Base-by-base conservation (phyloP, 192 early-diverging fungal genomes). In the Backusella westeae region DNA sequence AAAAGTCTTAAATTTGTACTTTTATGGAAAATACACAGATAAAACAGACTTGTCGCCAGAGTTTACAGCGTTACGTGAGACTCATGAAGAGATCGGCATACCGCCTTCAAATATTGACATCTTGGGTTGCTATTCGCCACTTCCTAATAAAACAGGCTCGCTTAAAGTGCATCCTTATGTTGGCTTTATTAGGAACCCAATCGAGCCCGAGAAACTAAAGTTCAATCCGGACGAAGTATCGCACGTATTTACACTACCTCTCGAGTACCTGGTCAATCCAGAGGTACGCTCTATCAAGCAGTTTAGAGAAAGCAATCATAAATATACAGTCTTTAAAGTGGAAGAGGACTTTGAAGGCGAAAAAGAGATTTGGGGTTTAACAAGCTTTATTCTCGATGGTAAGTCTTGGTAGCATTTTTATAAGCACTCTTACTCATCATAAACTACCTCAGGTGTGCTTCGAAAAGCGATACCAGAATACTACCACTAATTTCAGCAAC, bases 51-150 rank as follows among this genome's bases (percentile, higher is more conserved):
- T 67, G 1, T 85, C 89, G 4, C 71, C 88, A 10, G 79, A 87
- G 39, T 83, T 77, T 26, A 91, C 96, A 5, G 93, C 94, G 26
- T 74, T 97, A 34, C 86, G 96, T 15, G 96, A 96, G 78, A 93
- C 93, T 6, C 42, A 78, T 32, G 95, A 97, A 75, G 96, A 97
- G 79, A 86, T 95, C 14, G 89, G 87, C 0, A 78, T 96, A 9
- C 44, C 39, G 0, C 66, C 79, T 0, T 71, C 74, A 6, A 26
- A 75, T 6, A 82, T 96, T 0, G 81, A 85, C 7, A 77, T 95
- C 8, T 74, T 96, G 3, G 94, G 94, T 8, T 68, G 77, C 63
- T 83, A 92, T 76, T 84, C 85, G 2, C 63, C 86, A 26, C 69
- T 93, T 41, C 92, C 94, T 14, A 91, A 91, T 83, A 82, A 88